phyloP scores from a whole-genome alignment of 371 early-diverging fungal species.

The Lichtheimia ornata region DNA sequence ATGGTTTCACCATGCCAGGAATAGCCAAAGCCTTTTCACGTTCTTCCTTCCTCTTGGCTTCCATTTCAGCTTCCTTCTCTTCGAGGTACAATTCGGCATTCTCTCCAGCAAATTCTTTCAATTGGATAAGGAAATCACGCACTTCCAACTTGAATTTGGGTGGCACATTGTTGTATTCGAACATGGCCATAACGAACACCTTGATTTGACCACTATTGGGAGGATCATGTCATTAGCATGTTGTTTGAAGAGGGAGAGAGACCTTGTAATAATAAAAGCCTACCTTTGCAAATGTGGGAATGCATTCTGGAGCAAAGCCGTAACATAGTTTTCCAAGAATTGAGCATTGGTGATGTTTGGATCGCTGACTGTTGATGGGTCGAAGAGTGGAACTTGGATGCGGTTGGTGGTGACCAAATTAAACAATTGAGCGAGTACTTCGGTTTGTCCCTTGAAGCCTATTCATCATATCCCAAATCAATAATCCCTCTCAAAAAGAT shows the following conservation, averaged over 20 bases:
- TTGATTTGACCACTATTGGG: conserved; percentile 74
- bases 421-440: conserved; percentile 89
- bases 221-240: too few species aligned
- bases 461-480: background rate
- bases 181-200: conserved; percentile 86
- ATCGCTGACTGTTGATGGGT: conserved; percentile 66
- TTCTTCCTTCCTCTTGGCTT: conserved; percentile 76
- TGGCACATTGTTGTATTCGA: conserved; percentile 76
- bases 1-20: conserved; percentile 97
- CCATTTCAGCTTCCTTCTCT: conserved; percentile 91
- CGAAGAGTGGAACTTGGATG: conserved; percentile 84
- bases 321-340: conserved; percentile 82
- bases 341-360: conserved; percentile 77
- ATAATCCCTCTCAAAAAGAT: background rate
- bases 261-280: background rate
- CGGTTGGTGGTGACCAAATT: conserved; percentile 78
- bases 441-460: conserved; percentile 87
- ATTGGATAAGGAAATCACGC: conserved; percentile 95
- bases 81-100: conserved; percentile 88
- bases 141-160: conserved; percentile 88
- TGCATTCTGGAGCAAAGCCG: conserved; percentile 78
- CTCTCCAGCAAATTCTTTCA: conserved; percentile 95
- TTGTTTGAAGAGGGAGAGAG: too few species aligned
- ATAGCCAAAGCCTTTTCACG: conserved; percentile 84
- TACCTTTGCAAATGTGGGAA: conserved; percentile 92